These are phyloP conservation scores for Xylaria grammica DNA, from an alignment of 495 filamentous ascomycete species.

Conservation along the genomic window DNA sequence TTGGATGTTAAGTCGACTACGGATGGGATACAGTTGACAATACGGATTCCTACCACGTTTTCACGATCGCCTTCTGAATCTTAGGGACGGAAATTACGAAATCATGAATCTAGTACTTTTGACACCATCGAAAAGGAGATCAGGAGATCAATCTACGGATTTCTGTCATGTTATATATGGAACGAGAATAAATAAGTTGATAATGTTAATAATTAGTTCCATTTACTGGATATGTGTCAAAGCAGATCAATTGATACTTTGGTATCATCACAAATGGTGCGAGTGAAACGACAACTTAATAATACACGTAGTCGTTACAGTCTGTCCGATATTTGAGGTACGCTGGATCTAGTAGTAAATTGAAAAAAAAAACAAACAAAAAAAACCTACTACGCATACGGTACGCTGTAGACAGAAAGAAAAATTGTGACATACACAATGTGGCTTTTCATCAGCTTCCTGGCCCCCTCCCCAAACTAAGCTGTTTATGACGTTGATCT, in stretches of 20 bases:
- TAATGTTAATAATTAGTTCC: background rate
- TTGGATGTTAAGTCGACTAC: conserved; percentile 58
- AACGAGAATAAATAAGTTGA: background rate
- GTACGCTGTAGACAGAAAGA: no score
- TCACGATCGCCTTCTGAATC: conserved; percentile 17
- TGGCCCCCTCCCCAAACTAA: conserved; percentile 4
- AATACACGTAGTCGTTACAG: no score
- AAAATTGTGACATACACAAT: no score
- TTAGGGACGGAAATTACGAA: background rate
- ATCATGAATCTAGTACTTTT: background rate
- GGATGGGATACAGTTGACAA: conserved; percentile 57
- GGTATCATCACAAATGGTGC: background rate
- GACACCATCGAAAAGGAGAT: background rate
- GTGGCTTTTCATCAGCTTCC: conserved; percentile 9
- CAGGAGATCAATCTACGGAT: background rate
- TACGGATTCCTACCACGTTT: conserved; percentile 58
- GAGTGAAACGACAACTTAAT: no score
- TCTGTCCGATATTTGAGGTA: no score
- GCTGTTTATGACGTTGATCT: conserved; percentile 32
- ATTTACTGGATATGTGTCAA: no score
- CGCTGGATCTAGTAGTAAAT: no score
- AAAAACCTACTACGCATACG: no score
- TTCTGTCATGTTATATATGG: background rate
- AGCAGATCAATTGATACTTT: background rate
- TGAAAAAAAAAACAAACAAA: no score